Base-by-base conservation (phyloP, 225 moss, liverwort and hornwort genomes). In the Marchantia paleacea region DNA sequence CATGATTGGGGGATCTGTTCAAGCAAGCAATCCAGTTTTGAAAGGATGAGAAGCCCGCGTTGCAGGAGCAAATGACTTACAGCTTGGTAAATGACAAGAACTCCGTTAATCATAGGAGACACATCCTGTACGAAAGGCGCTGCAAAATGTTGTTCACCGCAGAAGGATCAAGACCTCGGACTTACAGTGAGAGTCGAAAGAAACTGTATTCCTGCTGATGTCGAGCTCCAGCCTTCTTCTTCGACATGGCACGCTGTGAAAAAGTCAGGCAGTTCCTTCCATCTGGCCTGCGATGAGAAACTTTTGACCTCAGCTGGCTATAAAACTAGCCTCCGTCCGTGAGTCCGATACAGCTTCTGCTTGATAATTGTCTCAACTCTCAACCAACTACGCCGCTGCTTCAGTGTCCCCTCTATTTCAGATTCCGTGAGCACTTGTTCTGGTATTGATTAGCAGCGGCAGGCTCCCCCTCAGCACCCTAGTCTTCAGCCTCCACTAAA, bases 171-270 rank as follows among this genome's bases (percentile, higher is more conserved):
- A 52, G 4, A 30, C 19, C 61, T 15, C 16, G 18, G 61, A 50
- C 90, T 78, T 87, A 93, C 93, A 88, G 67, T 82, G 86, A 83
- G 31, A 89, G 60, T 25, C 81, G 85, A 55, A 89, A 69, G 25
- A 89, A 86, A 65, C 80, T 70, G 78, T 86, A 82, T 83, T 78
- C 77, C 85, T 83, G 87, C 80, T 83, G 87, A 79, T 88, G 88
- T 89, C 92, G 88, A 76, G 85, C 89, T 79, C 82, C 71, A 30
- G 55, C 54, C 73, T 70, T 78, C 65, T 61, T 78, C 29, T 74
- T 81, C 81, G 84, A 81, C 84, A 84, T 81, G 73, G 78, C 77
- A 77, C 62, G 47, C 55, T 30, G 49, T 48, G 9, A 6, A 10
- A 12, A 73, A n/a, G 52, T 73, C 73, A 73, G 26, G 25, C 73